Percentiles rank a stretch among this genome's conserved stretches.
Conservation (phyloP, 768 basidiomycete species). For the Roridomyces roridus region DNA sequence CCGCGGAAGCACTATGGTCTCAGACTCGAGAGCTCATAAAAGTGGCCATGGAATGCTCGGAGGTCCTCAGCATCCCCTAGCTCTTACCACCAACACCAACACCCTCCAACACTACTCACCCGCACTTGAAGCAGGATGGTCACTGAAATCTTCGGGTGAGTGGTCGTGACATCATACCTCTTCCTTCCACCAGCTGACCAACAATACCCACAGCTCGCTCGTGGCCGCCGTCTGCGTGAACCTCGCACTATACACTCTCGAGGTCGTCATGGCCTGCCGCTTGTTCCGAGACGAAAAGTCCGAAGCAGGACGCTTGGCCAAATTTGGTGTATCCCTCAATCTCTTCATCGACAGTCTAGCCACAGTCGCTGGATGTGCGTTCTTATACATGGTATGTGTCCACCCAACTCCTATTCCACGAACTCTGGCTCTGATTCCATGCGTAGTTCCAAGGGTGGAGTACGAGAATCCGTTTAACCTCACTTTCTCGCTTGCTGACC, state of each 20-base stretch:
- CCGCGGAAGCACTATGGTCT: too few relatives aligned
- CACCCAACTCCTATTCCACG: too few relatives aligned
- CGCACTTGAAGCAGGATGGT: too few relatives aligned
- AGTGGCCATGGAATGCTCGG: too few relatives aligned
- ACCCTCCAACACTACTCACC: too few relatives aligned
- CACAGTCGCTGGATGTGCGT: conserved; percentile 5
- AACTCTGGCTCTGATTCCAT: neutral
- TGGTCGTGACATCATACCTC: too few relatives aligned
- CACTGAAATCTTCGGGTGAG: too few relatives aligned
- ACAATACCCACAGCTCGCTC: conserved; percentile 4
- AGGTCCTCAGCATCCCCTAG: too few relatives aligned
- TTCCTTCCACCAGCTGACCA: too few relatives aligned
- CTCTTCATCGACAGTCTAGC: conserved; percentile 10
- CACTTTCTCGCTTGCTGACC: neutral
- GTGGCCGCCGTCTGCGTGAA: conserved; percentile 9
- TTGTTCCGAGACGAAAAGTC: neutral
- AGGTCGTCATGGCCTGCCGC: conserved; percentile 15
- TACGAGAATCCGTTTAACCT: neutral
- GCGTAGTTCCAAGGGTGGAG: conserved; percentile 16
- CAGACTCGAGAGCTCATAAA: too few relatives aligned
- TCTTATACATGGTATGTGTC: conserved; percentile 15
- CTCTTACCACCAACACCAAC: too few relatives aligned
- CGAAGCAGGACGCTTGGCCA: neutral
- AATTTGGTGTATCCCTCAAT: conserved; percentile 9
- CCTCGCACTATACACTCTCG: conserved; percentile 11